A percentile compares a stretch with the other conserved stretches of the same genome.
Evolutionary conservation across 768 basidiomycete species (phyloP).

Genomic region (Termitomyces bulborhizus): DNA sequence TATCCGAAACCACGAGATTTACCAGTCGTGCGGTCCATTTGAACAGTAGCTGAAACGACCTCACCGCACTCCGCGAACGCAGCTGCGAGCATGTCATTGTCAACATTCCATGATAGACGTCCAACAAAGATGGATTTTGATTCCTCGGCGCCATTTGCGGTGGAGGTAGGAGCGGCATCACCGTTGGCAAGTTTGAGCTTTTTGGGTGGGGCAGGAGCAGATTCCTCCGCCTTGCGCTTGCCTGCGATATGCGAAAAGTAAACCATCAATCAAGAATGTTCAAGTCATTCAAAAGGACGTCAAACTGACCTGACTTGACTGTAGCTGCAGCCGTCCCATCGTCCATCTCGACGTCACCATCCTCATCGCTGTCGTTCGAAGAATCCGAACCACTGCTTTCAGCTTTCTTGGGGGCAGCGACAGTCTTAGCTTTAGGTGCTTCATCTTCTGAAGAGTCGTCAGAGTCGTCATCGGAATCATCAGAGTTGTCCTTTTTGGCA

Average conservation of each 20-base stretch:
- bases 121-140: conserved; percentile 85
- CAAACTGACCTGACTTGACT: conserved; percentile 31
- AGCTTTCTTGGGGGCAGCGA: not conserved
- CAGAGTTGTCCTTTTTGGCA: conserved; percentile 10
- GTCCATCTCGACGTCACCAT: conserved; percentile 56
- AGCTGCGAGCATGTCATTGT: conserved; percentile 88
- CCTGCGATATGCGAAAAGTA: conserved; percentile 26
- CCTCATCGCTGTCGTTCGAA: conserved; percentile 42
- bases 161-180: conserved; percentile 31
- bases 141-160: conserved; percentile 37
- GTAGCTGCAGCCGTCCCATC: conserved; percentile 26
- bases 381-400: not conserved
- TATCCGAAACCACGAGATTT: conserved; percentile 84
- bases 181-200: conserved; percentile 74
- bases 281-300: not conserved
- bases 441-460: conserved; percentile 24
- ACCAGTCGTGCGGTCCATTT: conserved; percentile 75
- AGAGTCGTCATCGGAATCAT: not conserved
- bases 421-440: not conserved
- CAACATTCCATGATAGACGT: conserved; percentile 91
- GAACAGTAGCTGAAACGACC: conserved; percentile 84
- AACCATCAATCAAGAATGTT: not conserved
- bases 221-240: conserved; percentile 80
- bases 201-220: conserved; percentile 57
- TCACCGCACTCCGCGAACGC: conserved; percentile 90